Evolutionary conservation across 2,329 filamentous ascomycete species (phyloP).

Genomic region (Epichloe elymi): DNA sequence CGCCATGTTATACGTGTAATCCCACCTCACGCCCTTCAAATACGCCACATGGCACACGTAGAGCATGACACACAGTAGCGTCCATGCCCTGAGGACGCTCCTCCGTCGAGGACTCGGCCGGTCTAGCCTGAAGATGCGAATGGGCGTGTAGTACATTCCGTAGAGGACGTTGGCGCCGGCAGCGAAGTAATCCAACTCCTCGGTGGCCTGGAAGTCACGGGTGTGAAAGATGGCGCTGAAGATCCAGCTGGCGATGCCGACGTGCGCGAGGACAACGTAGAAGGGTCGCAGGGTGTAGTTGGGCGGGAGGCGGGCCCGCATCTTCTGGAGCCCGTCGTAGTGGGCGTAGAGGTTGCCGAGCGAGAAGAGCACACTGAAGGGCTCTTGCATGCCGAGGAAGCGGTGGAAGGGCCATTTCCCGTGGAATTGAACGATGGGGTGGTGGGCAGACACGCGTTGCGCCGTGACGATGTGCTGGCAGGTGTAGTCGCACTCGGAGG

Average conservation of each 20-base stretch:
- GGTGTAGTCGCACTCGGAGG: conserved; percentile 90
- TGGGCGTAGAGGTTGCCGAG: conserved; percentile 85
- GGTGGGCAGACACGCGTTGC: conserved; percentile 50
- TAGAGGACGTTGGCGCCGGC: conserved; percentile 85
- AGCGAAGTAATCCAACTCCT: conserved; percentile 93
- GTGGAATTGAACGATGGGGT: conserved; percentile 79
- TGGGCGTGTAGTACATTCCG: conserved; percentile 71
- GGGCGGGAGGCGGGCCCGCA: conserved; percentile 57
- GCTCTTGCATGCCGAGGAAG: conserved; percentile 86
- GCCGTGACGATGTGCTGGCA: conserved; percentile 89
- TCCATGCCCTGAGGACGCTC: conserved; percentile 60
- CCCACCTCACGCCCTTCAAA: conserved; percentile 74
- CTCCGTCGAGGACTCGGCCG: conserved; percentile 28
- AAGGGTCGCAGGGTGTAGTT: conserved; percentile 66
- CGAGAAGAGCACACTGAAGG: conserved; percentile 85
- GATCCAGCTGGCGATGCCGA: conserved; percentile 72
- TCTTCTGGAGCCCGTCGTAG: conserved; percentile 56
- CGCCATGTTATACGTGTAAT: conserved; percentile 97
- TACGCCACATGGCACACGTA: conserved; percentile 73
- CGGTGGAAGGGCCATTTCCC: conserved; percentile 97
- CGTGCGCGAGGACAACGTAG: conserved; percentile 67
- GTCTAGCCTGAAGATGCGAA: conserved; percentile 77
- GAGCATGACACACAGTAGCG: conserved; percentile 52
- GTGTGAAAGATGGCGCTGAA: conserved; percentile 90
- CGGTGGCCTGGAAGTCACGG: conserved; percentile 70